Evolutionary conservation across 371 early-diverging fungal genomes (phyloP), one percentile per base, ranked within the genome.

Genomic region (Mortierella sp.): DNA sequence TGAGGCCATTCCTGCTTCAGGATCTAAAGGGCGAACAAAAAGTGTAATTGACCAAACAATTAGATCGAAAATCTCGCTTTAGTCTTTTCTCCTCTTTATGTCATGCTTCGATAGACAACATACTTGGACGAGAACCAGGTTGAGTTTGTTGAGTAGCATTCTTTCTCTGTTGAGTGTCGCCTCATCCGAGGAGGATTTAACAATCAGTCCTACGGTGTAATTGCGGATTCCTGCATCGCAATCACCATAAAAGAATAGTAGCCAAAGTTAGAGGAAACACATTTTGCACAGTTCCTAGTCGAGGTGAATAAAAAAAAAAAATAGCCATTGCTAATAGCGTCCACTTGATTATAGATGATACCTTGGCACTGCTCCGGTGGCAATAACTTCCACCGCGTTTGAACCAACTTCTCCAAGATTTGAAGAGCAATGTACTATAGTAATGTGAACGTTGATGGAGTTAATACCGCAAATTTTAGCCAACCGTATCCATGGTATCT

Each of bases 1-100:
- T 96, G 94, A 16, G 99, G 99, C 99, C 99, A 99, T 83, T 99
- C 99, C 85, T 99, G 98, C 86, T 99, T 99, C 69, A 99, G 87
- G 58, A 99, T 97, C 95, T 97, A 86, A 0, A 32, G 15, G 10
- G 13, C 32, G 16, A 47, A 60, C 36, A 33, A 41, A 28, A 28
- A 28, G 28, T 28, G 28, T 28, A 28, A 28, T 28, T 28, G 28
- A 28, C 28, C 28, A 28, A 28, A 28, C 28, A 28, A 28, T 28
- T 28, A 28, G 28, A 28, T 28, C 2, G 28, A 21, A 43, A 1
- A n/a, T 16, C 16, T 3, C 5, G n/a, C 5, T n/a, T n/a, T n/a
- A n/a, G 10, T 43, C 43, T 28, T n/a, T n/a, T n/a, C n/a, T n/a
- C n/a, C n/a, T n/a, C n/a, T n/a, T n/a, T 7, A n/a, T 10, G 4